These are phyloP conservation scores for Pezicula rhizophila DNA, from an alignment of 2,329 filamentous ascomycete genomes.

Conservation along the genomic window DNA sequence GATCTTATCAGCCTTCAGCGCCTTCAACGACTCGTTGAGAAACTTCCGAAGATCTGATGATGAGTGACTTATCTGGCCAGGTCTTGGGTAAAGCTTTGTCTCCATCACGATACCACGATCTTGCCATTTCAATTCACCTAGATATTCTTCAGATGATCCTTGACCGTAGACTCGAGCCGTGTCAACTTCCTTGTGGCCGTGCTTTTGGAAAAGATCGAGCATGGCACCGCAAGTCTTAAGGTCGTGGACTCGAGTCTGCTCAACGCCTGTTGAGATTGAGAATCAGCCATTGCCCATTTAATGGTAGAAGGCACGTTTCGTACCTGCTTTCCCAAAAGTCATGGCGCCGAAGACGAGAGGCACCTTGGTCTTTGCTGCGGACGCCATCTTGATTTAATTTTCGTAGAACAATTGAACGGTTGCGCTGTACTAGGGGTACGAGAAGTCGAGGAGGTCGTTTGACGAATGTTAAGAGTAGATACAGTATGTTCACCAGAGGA, in stretches of 20 bases:
- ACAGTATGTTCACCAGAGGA: no score
- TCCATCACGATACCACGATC: slow-evolving; percentile 56
- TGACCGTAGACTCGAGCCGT: slow-evolving; percentile 60
- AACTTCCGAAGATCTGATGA: slow-evolving; percentile 36
- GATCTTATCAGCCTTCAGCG: slow-evolving; percentile 43
- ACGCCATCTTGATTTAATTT: no score
- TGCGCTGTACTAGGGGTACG: no score
- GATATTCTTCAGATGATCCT: slow-evolving; percentile 60
- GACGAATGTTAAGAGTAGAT: no score
- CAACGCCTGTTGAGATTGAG: slow-evolving; percentile 11
- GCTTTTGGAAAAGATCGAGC: slow-evolving; percentile 57
- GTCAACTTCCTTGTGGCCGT: slow-evolving; percentile 66
- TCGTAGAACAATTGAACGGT: no score
- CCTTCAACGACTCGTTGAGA: slow-evolving; percentile 43
- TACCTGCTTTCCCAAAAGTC: slow-evolving; percentile 19
- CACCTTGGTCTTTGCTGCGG: no score
- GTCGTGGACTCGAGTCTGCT: slow-evolving; percentile 23
- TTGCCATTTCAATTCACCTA: slow-evolving; percentile 48
- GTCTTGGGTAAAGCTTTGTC: slow-evolving; percentile 44
- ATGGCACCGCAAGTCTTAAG: slow-evolving; percentile 49
- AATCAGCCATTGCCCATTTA: no score
- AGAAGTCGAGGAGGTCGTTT: no score
- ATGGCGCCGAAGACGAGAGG: slow-evolving; percentile 24
- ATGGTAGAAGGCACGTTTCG: not conserved
- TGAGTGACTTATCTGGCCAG: no score